Conservation (phyloP, 352 stramenopile species). For the Globisporangium cylindrosporum region DNA sequence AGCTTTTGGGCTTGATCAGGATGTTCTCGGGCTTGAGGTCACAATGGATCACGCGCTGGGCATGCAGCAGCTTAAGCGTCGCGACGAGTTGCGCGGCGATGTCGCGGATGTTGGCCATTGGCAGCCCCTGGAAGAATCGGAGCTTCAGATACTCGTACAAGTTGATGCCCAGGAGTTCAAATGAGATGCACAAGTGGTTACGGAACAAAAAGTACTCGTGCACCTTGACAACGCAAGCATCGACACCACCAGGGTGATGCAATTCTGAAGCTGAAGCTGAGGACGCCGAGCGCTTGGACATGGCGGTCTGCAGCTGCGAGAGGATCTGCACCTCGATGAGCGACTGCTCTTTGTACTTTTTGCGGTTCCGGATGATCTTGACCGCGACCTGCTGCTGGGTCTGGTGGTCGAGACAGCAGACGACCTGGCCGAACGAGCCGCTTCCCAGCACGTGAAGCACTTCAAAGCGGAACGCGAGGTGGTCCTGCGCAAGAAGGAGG, state of each 20-base stretch:
- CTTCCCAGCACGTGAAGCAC: slow-evolving; percentile 94
- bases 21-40: slow-evolving; percentile 98
- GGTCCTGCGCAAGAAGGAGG: slow-evolving; percentile 91
- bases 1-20: slow-evolving; percentile 37
- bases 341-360: slow-evolving; percentile 94
- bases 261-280: neutral
- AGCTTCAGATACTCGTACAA: slow-evolving; percentile 96
- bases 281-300: neutral
- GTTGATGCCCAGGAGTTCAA: slow-evolving; percentile 95
- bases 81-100: slow-evolving; percentile 89
- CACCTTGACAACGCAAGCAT: slow-evolving; percentile 84
- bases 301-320: slow-evolving; percentile 50
- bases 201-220: slow-evolving; percentile 93
- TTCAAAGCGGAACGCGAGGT: slow-evolving; percentile 93
- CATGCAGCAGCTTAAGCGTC: slow-evolving; percentile 71
- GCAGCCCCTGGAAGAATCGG: slow-evolving; percentile 94
- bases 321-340: slow-evolving; percentile 96
- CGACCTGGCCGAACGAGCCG: slow-evolving; percentile 98
- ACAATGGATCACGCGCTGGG: slow-evolving; percentile 94
- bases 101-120: slow-evolving; percentile 83
- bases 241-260: slow-evolving; percentile 13
- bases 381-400: slow-evolving; percentile 90
- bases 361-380: slow-evolving; percentile 98
- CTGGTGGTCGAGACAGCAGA: slow-evolving; percentile 89
- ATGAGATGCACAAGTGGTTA: slow-evolving; percentile 95